Evolutionary conservation across 2,329 filamentous ascomycete genomes (phyloP).

Genomic region (Aspergillus ustus): DNA sequence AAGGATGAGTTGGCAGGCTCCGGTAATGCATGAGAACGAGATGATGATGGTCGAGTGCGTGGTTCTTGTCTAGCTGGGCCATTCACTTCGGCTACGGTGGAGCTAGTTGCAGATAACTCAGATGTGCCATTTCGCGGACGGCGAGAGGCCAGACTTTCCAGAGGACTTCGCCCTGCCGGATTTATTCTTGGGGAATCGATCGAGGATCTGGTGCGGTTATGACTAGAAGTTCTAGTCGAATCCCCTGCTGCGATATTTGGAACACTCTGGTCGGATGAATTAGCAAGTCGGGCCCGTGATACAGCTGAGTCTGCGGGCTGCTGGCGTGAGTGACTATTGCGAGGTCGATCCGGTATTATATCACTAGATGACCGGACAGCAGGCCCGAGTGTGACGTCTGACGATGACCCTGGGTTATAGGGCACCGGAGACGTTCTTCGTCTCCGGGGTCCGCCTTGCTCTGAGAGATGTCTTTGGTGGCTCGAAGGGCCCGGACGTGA

Average conservation of each 20-base stretch:
- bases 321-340: constrained; percentile 30
- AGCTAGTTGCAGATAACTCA: constrained; percentile 15
- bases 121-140: constrained; percentile 2
- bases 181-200: constrained; percentile 30
- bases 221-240: constrained; percentile 30
- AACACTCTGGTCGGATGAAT: constrained; percentile 37
- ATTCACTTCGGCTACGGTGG: constrained; percentile 20
- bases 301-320: constrained; percentile 31
- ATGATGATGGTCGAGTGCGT: constrained; percentile 38
- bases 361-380: constrained; percentile 43
- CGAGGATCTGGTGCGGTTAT: constrained; percentile 28
- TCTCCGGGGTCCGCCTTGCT: constrained; percentile 37
- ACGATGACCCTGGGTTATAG: constrained; percentile 37
- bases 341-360: constrained; percentile 39
- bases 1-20: constrained; percentile 51
- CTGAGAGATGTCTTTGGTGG: constrained; percentile 44
- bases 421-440: constrained; percentile 41
- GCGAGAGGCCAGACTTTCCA: constrained; percentile 15
- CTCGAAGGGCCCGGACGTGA: constrained; percentile 25
- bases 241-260: constrained; percentile 32
- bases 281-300: constrained; percentile 36
- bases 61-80: constrained; percentile 27
- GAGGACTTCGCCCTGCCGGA: constrained; percentile 22
- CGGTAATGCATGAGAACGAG: constrained; percentile 33
- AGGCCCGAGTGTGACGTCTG: constrained; percentile 39